Evolutionary conservation across 2,329 filamentous ascomycete genomes (phyloP).

Genomic region (Kalmusia sp.): DNA sequence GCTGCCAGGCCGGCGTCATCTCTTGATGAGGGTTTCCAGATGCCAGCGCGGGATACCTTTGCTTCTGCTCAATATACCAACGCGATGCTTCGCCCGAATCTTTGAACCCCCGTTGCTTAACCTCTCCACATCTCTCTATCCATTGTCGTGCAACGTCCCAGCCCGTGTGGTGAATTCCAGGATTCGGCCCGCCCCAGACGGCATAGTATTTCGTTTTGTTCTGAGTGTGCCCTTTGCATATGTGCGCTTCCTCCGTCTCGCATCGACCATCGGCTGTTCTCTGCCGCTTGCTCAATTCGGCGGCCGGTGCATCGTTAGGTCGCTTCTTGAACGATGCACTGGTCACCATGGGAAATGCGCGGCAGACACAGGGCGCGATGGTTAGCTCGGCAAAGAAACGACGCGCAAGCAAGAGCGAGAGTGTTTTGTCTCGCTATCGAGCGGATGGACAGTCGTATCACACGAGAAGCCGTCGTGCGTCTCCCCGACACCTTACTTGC

Average conservation of each 20-base stretch:
- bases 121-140: neutral
- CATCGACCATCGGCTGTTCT: neutral
- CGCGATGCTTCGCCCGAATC: neutral
- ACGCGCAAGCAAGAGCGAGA: too few species aligned
- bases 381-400: neutral
- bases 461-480: too few species aligned
- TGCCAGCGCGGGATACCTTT: neutral
- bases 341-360: neutral
- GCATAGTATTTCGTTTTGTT: neutral
- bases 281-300: neutral
- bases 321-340: neutral
- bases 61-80: slow-evolving; percentile 1
- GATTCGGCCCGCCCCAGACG: slow-evolving; percentile 2
- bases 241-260: neutral
- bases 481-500: too few species aligned
- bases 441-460: too few species aligned
- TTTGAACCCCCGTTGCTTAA: neutral
- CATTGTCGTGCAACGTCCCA: neutral
- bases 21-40: neutral
- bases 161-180: neutral
- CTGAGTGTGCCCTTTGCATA: neutral
- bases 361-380: neutral
- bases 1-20: too few species aligned
- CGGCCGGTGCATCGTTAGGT: neutral
- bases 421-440: too few species aligned